A percentile compares a stretch with the other conserved stretches of the same genome.
Conservation (phyloP, 2,329 filamentous ascomycete genomes). For the Scedosporium aurantiacum region DNA sequence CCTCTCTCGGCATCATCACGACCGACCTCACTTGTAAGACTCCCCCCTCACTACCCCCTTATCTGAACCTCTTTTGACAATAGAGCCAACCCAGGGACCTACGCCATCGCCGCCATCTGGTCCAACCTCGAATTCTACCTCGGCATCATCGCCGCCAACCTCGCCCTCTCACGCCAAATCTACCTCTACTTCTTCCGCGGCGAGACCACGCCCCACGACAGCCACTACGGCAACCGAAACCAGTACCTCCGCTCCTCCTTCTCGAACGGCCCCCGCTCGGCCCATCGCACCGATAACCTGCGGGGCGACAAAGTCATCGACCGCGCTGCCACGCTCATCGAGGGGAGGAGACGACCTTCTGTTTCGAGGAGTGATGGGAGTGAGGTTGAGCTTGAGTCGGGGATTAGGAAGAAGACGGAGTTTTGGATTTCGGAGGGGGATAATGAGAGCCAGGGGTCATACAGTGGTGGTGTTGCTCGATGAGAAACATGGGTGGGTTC, state of each 20-base stretch:
- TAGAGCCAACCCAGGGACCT: conserved; percentile 15
- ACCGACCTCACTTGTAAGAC: conserved; percentile 16
- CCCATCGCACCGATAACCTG: conserved; percentile 9
- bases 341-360: conserved; percentile 6
- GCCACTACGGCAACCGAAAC: conserved; percentile 6
- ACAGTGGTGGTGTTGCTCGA: not conserved
- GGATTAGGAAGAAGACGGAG: conserved; percentile 13
- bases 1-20: conserved; percentile 14
- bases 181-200: conserved; percentile 14
- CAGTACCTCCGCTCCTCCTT: not conserved
- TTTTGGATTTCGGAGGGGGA: conserved; percentile 13
- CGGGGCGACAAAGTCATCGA: conserved; percentile 5
- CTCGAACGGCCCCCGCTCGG: conserved; percentile 6
- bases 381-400: conserved; percentile 12
- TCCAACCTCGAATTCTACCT: conserved; percentile 25
- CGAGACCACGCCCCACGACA: conserved; percentile 1
- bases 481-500: not conserved
- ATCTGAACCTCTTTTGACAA: not conserved
- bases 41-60: not conserved
- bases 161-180: conserved; percentile 13
- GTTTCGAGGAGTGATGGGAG: conserved; percentile 12
- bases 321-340: conserved; percentile 9
- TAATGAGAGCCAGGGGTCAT: not conserved
- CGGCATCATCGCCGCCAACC: conserved; percentile 24
- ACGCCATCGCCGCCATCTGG: conserved; percentile 25